Evolutionary conservation across 345 rosid genomes (phyloP), one percentile per base, ranked within the genome.

Genomic region (Salix brachista): DNA sequence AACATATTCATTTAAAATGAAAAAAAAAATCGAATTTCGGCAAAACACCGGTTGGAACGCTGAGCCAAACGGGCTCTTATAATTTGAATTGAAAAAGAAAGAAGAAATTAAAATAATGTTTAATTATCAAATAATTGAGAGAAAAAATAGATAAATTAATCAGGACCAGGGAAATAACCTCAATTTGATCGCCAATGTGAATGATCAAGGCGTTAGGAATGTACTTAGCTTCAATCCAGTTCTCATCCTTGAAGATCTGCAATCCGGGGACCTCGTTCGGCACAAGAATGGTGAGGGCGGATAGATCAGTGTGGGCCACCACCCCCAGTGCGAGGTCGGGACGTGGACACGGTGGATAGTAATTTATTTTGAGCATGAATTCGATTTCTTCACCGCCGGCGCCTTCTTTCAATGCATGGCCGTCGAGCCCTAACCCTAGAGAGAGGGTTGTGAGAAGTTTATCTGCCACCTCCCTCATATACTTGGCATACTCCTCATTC

Each of bases 241-340:
- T 84, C 17, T 79, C 90, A 48, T 93, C 97, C 76, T 83, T 90
- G 60, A 85, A 90, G 8, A 89, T 91, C 73, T 93, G 98, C 48
- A 96, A 86, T 5, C 99, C 99, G 4, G 95, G 94, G 19, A 96
- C 92, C 37, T 93, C 89, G 48, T 96, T 96, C 13, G 98, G 94
- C 1, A 96, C 91, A 6, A 96, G 91, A 66, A 96, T 70, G 69
- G 99, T 96, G 73, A 93, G 4, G 18, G 90, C 52, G 32, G 91
- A 87, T 25, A 91, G 88, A 70, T 96, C 99, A 1, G 98, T 90
- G 65, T 93, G 99, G 1, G 99, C 84, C 65, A 77, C 85, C 44
- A 96, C 98, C 0, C 99, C 99, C 14, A 93, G 90, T 0, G 92
- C 79, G 10, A 93, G 86, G 79, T 95, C 98, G 0, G 99, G 99